Conservation (phyloP, 2,329 filamentous ascomycete genomes). For the Diaporthe citri region DNA sequence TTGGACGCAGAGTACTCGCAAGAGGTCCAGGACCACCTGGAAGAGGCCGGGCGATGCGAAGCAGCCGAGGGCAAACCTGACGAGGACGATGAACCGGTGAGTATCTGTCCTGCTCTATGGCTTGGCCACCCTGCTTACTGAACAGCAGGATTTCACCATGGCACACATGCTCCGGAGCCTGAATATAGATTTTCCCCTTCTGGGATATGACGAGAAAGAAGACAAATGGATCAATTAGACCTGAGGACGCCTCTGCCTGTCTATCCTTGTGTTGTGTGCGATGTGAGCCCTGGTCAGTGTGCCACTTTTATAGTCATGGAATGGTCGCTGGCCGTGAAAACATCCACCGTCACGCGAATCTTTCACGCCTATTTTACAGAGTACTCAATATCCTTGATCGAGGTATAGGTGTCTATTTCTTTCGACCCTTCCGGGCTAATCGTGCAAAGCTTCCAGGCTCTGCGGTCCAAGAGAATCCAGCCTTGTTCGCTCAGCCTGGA, state of each 20-base stretch:
- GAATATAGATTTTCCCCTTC: conserved; percentile 35
- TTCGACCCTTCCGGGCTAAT: too few species aligned
- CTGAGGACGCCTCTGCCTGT: background rate
- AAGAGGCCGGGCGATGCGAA: background rate
- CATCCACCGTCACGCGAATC: too few species aligned
- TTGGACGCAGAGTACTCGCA: background rate
- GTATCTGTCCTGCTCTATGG: background rate
- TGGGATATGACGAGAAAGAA: conserved; percentile 38
- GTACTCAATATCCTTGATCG: too few species aligned
- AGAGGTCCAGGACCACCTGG: background rate
- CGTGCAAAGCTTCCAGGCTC: too few species aligned
- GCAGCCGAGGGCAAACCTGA: background rate
- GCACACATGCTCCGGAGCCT: conserved; percentile 37
- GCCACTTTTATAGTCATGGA: too few species aligned
- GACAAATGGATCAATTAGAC: conserved; percentile 35
- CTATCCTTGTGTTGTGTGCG: background rate
- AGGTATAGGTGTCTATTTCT: too few species aligned
- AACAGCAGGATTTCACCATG: conserved; percentile 36
- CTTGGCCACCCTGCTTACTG: background rate
- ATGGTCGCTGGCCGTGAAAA: too few species aligned
- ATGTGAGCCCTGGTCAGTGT: accelerated
- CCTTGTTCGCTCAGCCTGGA: too few species aligned
- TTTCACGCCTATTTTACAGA: too few species aligned
- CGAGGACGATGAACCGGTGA: conserved; percentile 26
- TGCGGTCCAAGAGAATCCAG: too few species aligned